Evolutionary conservation across 2,329 filamentous ascomycete genomes (phyloP), one percentile per base, ranked within the genome.

Genomic region (Chaetomium sp.): DNA sequence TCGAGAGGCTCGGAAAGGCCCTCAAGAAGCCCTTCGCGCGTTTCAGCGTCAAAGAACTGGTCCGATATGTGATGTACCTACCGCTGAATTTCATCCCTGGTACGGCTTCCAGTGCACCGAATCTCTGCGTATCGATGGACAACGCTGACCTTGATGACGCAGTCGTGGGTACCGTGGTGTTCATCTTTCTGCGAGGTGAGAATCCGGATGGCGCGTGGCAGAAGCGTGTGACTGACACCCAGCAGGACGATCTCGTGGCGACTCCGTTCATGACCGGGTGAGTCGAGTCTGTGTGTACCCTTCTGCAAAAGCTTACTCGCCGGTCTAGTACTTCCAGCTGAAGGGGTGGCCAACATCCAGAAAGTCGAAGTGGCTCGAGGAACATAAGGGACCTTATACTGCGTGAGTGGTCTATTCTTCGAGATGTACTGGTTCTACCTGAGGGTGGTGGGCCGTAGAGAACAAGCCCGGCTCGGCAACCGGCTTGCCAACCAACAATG

Each of bases 1-100:
- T 88, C 70, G 75, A 78, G 57, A 80, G 83, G 72, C 75, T 89
- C 1, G 86, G 86, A 25, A 86, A 83, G 69, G 78, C 85, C 8
- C 69, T 87, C 61, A 87, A 85, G 75, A 83, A 71, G 55, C 85
- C 85, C 0, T 86, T 88, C 69, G 78, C 81, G 25, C 81, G 80
- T 67, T 86, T 85, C 70, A 83, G 82, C 31, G 81, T 82, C 31
- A 85, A 81, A 71, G 87, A 89, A 8, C 77, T 97, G 53, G 79
- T 97, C 47, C 83, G 91, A 66, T 94, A 94, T 72, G 74, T 96
- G 68, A 85, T 97, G 79, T 95, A 96, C 75, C 82, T 97, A 50
- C 93, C 94, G 12, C 83, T 98, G 66, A 98, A 97, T 79, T 93
- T 97, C 74, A 93, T 98, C 60, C 94, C 94, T 0, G 74, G 78